Evolutionary conservation across 495 filamentous ascomycete species (phyloP), one percentile per base, ranked within the genome.

Genomic region (Geopyxis carbonaria): DNA sequence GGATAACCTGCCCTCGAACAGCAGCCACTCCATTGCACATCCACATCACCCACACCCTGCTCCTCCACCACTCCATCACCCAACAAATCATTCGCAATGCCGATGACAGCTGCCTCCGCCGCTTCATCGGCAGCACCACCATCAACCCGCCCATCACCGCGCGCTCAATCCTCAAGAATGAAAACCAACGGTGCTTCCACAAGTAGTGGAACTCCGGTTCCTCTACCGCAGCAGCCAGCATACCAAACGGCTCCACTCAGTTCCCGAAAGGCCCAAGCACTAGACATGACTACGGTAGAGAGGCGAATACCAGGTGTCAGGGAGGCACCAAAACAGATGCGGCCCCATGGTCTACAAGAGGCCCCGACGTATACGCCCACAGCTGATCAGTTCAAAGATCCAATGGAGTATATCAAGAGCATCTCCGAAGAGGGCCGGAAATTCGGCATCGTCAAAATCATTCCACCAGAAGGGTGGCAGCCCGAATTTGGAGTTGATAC

Each of bases 401-500:
- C 91, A 2, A 73, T 92, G 46, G 75, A 78, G 55, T 99, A 92
- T 56, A 86, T 99, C 34, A 69, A 72, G 47, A 93, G 81, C 54
- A 94, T 99, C 47, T 65, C 73, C 9, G 75, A 78, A 4, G 85
- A 93, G 51, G 89, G 80, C 13, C 64, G 58, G 38, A 72, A 83
- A 51, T 99, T 80, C 58, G 89, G 89, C 22, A 76, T 95, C 28
- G 84, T 81, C 66, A 87, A 94, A 60, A 79, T 99, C 44, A 79
- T 95, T 41, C 89, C 91, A 9, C 89, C 89, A 8, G 80, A 87
- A 39, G 73, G 67, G 22, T 99, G 89, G 89, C 85, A 91, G 43
- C 89, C 89, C 11, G 65, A 78, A 30, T 95, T 99, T 53, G 86
- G 86, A 9, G 84, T 99, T 52, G 85, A 99, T 60, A 94, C 89